Conservation (phyloP, 305 asterid species). For the Coffea humblotiana region DNA sequence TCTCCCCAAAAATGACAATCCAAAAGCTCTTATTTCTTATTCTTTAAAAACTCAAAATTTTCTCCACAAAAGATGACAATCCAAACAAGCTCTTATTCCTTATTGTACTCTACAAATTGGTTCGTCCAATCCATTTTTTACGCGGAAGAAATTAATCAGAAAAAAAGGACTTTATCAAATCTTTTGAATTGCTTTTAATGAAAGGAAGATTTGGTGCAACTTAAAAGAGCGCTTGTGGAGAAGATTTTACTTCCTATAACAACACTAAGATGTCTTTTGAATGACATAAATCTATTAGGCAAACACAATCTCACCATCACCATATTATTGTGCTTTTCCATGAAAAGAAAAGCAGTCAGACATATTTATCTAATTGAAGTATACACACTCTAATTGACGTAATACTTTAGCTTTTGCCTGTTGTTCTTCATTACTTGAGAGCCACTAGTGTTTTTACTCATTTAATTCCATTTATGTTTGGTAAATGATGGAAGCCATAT, state of each 20-base stretch:
- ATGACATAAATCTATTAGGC: not conserved
- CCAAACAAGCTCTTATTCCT: not conserved
- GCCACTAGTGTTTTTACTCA: not conserved
- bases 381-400: not conserved
- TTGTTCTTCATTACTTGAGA: not conserved
- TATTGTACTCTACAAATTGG: not conserved
- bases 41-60: no score
- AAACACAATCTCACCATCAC: not conserved
- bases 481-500: not conserved
- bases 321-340: not conserved
- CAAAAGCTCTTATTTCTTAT: no score
- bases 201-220: not conserved
- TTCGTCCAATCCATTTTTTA: not conserved
- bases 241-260: not conserved
- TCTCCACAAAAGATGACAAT: no score
- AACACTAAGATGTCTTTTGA: not conserved
- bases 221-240: not conserved
- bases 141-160: no score
- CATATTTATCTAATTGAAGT: not conserved
- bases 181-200: not conserved
- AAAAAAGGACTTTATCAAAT: not conserved
- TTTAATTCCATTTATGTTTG: not conserved
- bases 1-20: no score
- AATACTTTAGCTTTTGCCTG: not conserved
- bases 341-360: not conserved